A percentile compares a stretch with the other conserved stretches of the same genome.
Evolutionary conservation across 306 rosid genomes (phyloP).

Genomic region (Fagus sylvatica): DNA sequence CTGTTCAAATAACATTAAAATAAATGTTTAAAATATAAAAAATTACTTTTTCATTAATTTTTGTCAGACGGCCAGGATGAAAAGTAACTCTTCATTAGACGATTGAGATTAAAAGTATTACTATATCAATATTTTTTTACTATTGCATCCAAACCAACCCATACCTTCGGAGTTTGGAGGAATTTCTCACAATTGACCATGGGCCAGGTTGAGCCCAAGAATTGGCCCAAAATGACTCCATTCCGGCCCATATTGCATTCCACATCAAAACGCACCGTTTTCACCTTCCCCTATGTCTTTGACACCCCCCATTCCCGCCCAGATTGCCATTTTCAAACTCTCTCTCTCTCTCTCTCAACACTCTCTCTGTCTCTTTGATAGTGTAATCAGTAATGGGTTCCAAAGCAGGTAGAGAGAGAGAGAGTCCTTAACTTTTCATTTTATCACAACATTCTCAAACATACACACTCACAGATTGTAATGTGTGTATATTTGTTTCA

Average conservation of each 20-base stretch:
- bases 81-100: too few relatives aligned
- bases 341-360: conserved; percentile 13
- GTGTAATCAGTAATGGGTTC: conserved; percentile 32
- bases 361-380: conserved; percentile 9
- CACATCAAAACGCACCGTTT: not conserved
- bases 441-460: not conserved
- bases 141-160: too few relatives aligned
- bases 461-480: not conserved
- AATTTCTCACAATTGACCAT: not conserved
- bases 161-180: too few relatives aligned
- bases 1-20: too few relatives aligned
- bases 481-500: conserved; percentile 1
- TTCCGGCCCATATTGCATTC: not conserved
- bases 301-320: conserved; percentile 26
- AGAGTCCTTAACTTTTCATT: not conserved
- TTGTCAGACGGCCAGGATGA: too few relatives aligned
- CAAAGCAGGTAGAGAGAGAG: conserved; percentile 24
- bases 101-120: too few relatives aligned
- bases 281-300: not conserved
- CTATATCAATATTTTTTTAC: too few relatives aligned
- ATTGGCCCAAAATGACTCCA: not conserved
- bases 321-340: conserved; percentile 18
- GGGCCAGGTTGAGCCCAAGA: not conserved
- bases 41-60: too few relatives aligned
- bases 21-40: too few relatives aligned